Conservation (phyloP, 371 early-diverging fungal genomes). For the Rhizomucor miehei region DNA sequence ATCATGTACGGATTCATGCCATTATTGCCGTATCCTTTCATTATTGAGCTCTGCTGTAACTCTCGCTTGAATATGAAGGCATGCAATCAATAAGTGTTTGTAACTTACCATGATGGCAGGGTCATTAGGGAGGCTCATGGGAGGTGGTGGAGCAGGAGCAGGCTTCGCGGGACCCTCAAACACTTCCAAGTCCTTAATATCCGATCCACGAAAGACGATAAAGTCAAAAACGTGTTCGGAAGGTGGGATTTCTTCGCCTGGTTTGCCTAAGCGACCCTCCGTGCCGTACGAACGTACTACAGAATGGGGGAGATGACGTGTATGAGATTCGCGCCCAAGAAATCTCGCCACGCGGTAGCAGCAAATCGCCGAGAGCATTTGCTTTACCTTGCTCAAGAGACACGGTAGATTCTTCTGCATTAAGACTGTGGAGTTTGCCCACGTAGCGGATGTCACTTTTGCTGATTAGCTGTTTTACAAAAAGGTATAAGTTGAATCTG, state of each 20-base stretch:
- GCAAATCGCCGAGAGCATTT: background rate
- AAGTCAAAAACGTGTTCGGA: slow-evolving; percentile 84
- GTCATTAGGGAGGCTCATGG: slow-evolving; percentile 73
- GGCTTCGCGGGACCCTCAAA: slow-evolving; percentile 68
- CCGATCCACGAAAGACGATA: slow-evolving; percentile 91
- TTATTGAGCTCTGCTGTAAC: slow-evolving; percentile 15
- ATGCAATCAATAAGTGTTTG: slow-evolving; percentile 4
- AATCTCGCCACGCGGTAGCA: background rate
- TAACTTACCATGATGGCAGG: slow-evolving; percentile 84
- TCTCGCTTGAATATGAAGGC: slow-evolving; percentile 4
- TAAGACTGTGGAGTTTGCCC: slow-evolving; percentile 85
- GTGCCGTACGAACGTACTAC: slow-evolving; percentile 85
- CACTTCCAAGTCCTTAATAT: slow-evolving; percentile 91
- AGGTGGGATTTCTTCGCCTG: slow-evolving; percentile 80
- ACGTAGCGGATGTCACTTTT: slow-evolving; percentile 91
- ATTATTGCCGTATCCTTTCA: slow-evolving; percentile 35
- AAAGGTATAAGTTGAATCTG: background rate
- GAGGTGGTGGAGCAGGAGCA: slow-evolving; percentile 47
- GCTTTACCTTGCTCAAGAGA: slow-evolving; percentile 81
- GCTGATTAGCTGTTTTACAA: slow-evolving; percentile 65
- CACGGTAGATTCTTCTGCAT: slow-evolving; percentile 86
- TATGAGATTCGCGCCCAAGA: background rate
- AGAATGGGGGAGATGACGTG: background rate
- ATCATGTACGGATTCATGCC: slow-evolving; percentile 37
- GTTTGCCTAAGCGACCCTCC: slow-evolving; percentile 78